These are phyloP conservation scores for Alloteropsis semialata DNA, from an alignment of 176 grass and related monocot genomes.

Conservation along the genomic window DNA sequence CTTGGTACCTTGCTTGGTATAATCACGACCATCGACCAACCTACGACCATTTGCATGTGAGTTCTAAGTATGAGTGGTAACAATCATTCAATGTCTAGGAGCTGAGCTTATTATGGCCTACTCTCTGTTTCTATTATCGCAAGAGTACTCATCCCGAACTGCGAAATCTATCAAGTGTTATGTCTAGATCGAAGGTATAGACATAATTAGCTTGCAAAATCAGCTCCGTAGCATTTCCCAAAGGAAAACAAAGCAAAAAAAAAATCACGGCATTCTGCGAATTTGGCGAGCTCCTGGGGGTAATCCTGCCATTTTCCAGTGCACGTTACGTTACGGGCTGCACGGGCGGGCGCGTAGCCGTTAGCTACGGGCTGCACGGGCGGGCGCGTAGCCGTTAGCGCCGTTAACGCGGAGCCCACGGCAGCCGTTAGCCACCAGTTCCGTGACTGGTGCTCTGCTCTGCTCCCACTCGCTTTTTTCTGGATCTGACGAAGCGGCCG, in stretches of 20 bases:
- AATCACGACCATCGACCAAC: background rate
- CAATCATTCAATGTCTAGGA: background rate
- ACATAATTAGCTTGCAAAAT: background rate
- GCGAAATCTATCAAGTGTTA: background rate
- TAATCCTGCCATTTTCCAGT: background rate
- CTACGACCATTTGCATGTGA: background rate
- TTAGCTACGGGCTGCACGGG: too few relatives aligned
- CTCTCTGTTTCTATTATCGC: background rate
- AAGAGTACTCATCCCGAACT: background rate
- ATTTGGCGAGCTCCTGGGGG: background rate
- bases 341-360: background rate
- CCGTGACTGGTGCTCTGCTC: background rate
- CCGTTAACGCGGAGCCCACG: background rate
- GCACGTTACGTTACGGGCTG: background rate
- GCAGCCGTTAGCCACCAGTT: background rate
- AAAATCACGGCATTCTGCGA: background rate
- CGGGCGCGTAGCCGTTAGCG: conserved; percentile 5
- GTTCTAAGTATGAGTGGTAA: background rate
- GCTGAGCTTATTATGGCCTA: background rate
- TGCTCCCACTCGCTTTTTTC: background rate
- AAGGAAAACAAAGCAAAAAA: background rate
- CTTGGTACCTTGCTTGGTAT: background rate
- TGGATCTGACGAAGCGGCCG: conserved; percentile 25
- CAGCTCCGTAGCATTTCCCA: background rate
- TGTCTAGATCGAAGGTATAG: background rate